Percentiles rank a stretch among this genome's conserved stretches.
Conservation (phyloP, 2,329 filamentous ascomycete species). For the Conoideocrella luteorostrata region DNA sequence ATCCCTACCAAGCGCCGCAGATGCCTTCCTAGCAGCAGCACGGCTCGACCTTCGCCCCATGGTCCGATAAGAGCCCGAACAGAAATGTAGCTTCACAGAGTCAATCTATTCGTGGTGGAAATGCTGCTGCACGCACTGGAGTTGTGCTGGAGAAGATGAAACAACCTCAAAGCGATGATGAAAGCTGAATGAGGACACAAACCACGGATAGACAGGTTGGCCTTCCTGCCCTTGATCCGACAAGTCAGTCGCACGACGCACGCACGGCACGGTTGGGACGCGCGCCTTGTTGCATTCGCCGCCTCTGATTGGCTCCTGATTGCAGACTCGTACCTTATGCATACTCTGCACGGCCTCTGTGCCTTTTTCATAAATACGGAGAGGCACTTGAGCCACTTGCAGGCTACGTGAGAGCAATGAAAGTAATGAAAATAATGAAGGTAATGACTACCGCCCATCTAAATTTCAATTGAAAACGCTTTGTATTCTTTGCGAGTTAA, state of each 20-base stretch:
- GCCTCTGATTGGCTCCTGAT: slow-evolving; percentile 20
- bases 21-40: slow-evolving; percentile 47
- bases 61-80: background rate
- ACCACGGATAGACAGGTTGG: background rate
- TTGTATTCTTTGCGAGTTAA: too few relatives aligned
- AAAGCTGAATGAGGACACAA: slow-evolving; percentile 2
- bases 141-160: background rate
- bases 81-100: background rate
- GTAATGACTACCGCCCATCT: too few relatives aligned
- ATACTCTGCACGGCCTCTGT: slow-evolving; percentile 15
- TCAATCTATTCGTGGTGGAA: background rate
- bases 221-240: background rate
- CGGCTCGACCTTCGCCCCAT: slow-evolving; percentile 43
- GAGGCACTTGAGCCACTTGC: too few relatives aligned
- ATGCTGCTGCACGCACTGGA: background rate
- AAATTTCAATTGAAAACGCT: too few relatives aligned
- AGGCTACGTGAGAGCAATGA: too few relatives aligned
- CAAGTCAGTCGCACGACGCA: background rate
- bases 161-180: slow-evolving; percentile 1
- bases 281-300: slow-evolving; percentile 17
- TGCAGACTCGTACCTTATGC: slow-evolving; percentile 6
- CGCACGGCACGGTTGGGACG: slow-evolving; percentile 21
- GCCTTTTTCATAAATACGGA: too few relatives aligned
- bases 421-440: too few relatives aligned
- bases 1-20: slow-evolving; percentile 45